Evolutionary conservation across 1,284 basidiomycete species (phyloP).

Genomic region (Puccinia horiana): DNA sequence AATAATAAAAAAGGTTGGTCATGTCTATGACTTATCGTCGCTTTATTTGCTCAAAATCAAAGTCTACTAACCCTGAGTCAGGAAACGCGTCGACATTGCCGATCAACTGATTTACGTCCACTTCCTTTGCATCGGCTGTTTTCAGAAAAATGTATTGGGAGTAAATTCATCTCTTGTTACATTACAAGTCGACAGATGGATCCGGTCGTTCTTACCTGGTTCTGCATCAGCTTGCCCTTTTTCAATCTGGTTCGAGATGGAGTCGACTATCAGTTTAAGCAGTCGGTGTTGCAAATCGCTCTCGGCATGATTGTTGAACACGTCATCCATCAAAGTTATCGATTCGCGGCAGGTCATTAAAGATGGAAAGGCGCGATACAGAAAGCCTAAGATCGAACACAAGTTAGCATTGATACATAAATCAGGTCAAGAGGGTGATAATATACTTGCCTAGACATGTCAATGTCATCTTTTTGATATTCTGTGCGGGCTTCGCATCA

Average conservation of each 20-base stretch:
- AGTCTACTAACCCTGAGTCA: slow-evolving; percentile 76
- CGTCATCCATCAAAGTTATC: slow-evolving; percentile 80
- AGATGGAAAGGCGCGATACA: slow-evolving; percentile 87
- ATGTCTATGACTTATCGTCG: background rate
- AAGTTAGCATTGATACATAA: background rate
- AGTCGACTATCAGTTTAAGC: slow-evolving; percentile 85
- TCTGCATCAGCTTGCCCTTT: slow-evolving; percentile 72
- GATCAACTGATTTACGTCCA: slow-evolving; percentile 87
- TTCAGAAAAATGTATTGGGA: background rate
- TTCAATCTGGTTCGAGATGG: slow-evolving; percentile 74
- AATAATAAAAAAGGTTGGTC: background rate
- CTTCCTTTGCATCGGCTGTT: slow-evolving; percentile 55
- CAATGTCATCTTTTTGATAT: slow-evolving; percentile 26
- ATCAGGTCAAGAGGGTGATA: background rate
- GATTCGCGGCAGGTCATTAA: slow-evolving; percentile 79
- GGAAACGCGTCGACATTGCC: slow-evolving; percentile 92
- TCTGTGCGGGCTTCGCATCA: background rate
- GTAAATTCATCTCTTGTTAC: slow-evolving; percentile 36
- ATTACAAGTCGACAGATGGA: slow-evolving; percentile 53
- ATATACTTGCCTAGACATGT: slow-evolving; percentile 39
- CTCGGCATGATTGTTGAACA: slow-evolving; percentile 67
- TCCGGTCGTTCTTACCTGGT: slow-evolving; percentile 60
- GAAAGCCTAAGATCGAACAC: slow-evolving; percentile 66
- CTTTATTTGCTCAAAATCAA: background rate
- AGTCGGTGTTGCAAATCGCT: slow-evolving; percentile 74